phyloP scores from a whole-genome alignment of 2,329 filamentous ascomycete genomes.

The Fusarium goolgardi region DNA sequence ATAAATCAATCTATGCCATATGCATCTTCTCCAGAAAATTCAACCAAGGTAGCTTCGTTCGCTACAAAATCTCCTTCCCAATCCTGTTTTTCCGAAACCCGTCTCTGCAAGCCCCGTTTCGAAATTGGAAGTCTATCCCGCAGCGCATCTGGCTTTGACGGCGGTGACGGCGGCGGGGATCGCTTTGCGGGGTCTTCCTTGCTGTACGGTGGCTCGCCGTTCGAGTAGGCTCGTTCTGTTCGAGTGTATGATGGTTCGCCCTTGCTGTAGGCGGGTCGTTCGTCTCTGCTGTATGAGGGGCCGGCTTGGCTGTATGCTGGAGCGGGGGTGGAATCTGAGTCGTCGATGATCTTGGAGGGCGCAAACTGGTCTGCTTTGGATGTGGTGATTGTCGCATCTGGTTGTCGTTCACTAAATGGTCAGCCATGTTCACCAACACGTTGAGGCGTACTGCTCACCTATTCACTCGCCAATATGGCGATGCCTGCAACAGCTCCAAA shows the following conservation, averaged over 20 bases:
- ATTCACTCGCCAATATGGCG: constrained; percentile 36
- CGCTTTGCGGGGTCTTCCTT: constrained; percentile 4
- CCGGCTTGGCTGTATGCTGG: constrained; percentile 22
- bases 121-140: constrained; percentile 22
- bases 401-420: constrained; percentile 28
- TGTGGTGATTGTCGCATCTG: constrained; percentile 24
- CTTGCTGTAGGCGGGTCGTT: constrained; percentile 14
- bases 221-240: constrained; percentile 13
- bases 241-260: constrained; percentile 6
- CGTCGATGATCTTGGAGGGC: constrained; percentile 32
- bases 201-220: constrained; percentile 4
- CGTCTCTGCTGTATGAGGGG: constrained; percentile 17
- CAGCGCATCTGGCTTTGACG: constrained; percentile 12
- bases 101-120: constrained; percentile 29
- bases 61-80: constrained; percentile 37
- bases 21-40: constrained; percentile 34
- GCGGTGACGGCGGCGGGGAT: not conserved
- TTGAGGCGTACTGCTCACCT: constrained; percentile 6
- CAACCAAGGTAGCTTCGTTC: constrained; percentile 38
- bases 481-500: constrained; percentile 27
- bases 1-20: constrained; percentile 32
- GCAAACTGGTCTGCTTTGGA: constrained; percentile 25
- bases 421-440: not conserved
- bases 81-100: constrained; percentile 22
- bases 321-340: constrained; percentile 14